phyloP scores from a whole-genome alignment of 306 rosid genomes.

The Malus sieversii region DNA sequence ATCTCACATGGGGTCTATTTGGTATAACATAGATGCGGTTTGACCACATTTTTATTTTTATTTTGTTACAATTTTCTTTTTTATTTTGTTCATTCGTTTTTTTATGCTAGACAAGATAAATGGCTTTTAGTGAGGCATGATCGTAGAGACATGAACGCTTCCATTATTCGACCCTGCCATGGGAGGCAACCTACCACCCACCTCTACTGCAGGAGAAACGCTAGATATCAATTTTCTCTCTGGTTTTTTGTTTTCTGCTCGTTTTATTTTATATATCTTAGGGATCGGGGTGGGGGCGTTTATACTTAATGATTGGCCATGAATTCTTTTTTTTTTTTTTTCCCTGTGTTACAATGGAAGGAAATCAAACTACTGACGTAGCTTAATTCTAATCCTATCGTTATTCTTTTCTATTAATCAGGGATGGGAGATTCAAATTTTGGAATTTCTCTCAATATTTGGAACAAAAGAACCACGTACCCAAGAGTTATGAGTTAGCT shows the following conservation, averaged over 20 bases:
- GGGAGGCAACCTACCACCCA: constrained; percentile 61
- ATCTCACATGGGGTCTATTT: constrained; percentile 39
- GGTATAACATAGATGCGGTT: constrained; percentile 4
- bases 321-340: background rate
- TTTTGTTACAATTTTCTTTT: background rate
- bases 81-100: background rate
- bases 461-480: too few relatives aligned
- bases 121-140: constrained; percentile 46
- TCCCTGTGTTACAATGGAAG: background rate
- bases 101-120: constrained; percentile 7
- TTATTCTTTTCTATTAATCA: background rate
- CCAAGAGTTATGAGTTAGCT: too few relatives aligned
- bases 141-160: constrained; percentile 56
- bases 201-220: background rate
- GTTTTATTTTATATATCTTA: background rate
- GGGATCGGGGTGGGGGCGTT: background rate
- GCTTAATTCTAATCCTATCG: background rate
- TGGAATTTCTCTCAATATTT: too few relatives aligned
- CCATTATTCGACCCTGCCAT: constrained; percentile 47
- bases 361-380: background rate
- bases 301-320: background rate
- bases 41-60: background rate
- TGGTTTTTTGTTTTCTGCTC: background rate
- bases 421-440: background rate
- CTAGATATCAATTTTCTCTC: background rate